These are phyloP conservation scores for Neofusicoccum cordaticola DNA, from an alignment of 2,329 filamentous ascomycete genomes.

Conservation along the genomic window DNA sequence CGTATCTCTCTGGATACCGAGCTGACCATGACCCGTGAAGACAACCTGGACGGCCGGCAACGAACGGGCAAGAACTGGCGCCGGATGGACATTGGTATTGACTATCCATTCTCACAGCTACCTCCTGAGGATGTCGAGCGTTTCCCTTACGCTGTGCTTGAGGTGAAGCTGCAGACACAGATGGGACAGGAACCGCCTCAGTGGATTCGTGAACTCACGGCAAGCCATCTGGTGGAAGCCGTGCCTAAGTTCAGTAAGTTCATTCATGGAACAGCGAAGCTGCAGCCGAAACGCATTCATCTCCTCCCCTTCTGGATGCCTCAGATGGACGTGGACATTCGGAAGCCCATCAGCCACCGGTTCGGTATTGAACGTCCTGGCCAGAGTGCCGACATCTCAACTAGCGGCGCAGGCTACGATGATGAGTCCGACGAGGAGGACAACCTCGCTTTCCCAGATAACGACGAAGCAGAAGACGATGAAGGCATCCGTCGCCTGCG, in stretches of 20 bases:
- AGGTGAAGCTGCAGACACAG: conserved; percentile 97
- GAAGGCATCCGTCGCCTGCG: conserved; percentile 48
- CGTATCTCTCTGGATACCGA: conserved; percentile 97
- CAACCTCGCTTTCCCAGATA: conserved; percentile 31
- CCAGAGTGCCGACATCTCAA: conserved; percentile 70
- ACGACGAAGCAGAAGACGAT: conserved; percentile 38
- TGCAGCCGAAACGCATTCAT: conserved; percentile 85
- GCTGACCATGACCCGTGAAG: conserved; percentile 89
- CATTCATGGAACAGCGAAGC: conserved; percentile 85
- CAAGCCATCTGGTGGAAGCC: conserved; percentile 94
- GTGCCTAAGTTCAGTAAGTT: conserved; percentile 99
- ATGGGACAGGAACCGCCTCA: conserved; percentile 91
- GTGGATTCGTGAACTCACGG: conserved; percentile 91
- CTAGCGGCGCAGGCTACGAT: conserved; percentile 73
- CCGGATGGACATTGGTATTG: conserved; percentile 94
- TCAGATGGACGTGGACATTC: conserved; percentile 97
- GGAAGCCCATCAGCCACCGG: conserved; percentile 81
- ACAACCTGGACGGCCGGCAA: conserved; percentile 79
- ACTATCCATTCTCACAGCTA: conserved; percentile 89
- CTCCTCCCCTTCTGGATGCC: conserved; percentile 96
- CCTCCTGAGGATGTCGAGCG: conserved; percentile 80
- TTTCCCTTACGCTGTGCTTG: conserved; percentile 93
- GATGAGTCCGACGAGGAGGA: conserved; percentile 67
- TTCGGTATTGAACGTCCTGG: conserved; percentile 86
- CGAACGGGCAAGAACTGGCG: conserved; percentile 89